A percentile compares a stretch with the other conserved stretches of the same genome.
phyloP scores from a whole-genome alignment of 2,329 filamentous ascomycete species.

The Cladosporium austrohemisphaericum region DNA sequence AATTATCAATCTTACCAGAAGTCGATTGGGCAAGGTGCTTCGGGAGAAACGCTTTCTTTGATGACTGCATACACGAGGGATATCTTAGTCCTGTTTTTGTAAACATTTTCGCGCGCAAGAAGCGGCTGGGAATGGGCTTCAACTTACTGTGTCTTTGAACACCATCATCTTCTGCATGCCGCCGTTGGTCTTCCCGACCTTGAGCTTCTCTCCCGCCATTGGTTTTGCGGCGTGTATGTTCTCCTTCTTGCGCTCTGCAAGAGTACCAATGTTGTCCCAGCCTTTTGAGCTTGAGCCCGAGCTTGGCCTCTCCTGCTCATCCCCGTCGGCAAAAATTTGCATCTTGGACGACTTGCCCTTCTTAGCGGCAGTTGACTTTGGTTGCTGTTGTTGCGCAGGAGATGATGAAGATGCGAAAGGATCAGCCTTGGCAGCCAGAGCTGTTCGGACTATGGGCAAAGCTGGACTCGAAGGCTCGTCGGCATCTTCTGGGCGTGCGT shows the following conservation, averaged over 20 bases:
- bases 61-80: constrained; percentile 54
- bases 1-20: constrained; percentile 43
- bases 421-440: constrained; percentile 78
- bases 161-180: constrained; percentile 78
- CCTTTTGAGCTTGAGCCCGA: constrained; percentile 62
- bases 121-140: constrained; percentile 36
- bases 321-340: constrained; percentile 78
- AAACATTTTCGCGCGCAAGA: constrained; percentile 60
- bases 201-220: constrained; percentile 88
- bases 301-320: constrained; percentile 52
- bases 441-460: constrained; percentile 75
- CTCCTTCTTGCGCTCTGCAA: constrained; percentile 89
- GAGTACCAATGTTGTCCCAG: constrained; percentile 87
- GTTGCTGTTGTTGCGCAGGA: constrained; percentile 52
- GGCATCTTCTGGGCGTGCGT: constrained; percentile 59
- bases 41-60: constrained; percentile 24
- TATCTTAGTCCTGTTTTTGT: constrained; percentile 94
- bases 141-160: constrained; percentile 93
- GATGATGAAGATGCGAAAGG: constrained; percentile 59
- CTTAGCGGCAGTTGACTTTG: constrained; percentile 43
- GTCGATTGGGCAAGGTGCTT: constrained; percentile 28
- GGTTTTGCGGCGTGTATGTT: constrained; percentile 81
- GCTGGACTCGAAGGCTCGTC: constrained; percentile 79
- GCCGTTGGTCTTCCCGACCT: constrained; percentile 77
- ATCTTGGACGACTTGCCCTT: constrained; percentile 77